A percentile compares a stretch with the other conserved stretches of the same genome.
phyloP scores from a whole-genome alignment of 2,329 filamentous ascomycete species.

The Colletotrichum filicis region DNA sequence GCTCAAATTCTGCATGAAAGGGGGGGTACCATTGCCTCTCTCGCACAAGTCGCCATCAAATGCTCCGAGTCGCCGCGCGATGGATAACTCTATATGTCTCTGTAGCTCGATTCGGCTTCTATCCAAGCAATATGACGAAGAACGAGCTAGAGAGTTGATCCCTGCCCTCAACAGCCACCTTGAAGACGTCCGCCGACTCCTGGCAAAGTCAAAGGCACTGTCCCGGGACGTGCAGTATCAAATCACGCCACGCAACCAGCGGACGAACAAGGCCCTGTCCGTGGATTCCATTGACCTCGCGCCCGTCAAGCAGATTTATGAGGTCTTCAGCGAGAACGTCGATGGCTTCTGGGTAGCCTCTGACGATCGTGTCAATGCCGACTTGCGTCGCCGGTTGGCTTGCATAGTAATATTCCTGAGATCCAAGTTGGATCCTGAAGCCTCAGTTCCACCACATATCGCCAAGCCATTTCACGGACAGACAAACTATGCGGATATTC shows the following conservation, averaged over 20 bases:
- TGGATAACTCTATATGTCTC: conserved; percentile 28
- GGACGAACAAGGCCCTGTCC: conserved; percentile 44
- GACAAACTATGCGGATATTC: conserved; percentile 39
- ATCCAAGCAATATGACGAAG: conserved; percentile 38
- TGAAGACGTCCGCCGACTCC: conserved; percentile 38
- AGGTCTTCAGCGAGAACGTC: conserved; percentile 29
- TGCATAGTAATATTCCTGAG: conserved; percentile 45
- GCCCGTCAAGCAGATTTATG: conserved; percentile 32
- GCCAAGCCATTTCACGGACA: conserved; percentile 37
- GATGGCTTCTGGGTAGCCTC: conserved; percentile 40
- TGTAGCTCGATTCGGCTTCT: conserved; percentile 40
- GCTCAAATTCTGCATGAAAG: background rate
- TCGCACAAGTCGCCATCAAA: background rate
- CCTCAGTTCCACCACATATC: conserved; percentile 37
- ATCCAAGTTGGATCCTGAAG: conserved; percentile 40
- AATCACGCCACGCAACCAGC: conserved; percentile 44
- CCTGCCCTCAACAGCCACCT: conserved; percentile 43
- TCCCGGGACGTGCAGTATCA: conserved; percentile 44
- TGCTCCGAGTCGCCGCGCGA: background rate
- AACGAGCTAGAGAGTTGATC: conserved; percentile 37
- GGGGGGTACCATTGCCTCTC: background rate
- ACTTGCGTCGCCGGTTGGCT: conserved; percentile 43
- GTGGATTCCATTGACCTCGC: conserved; percentile 36
- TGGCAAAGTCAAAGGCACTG: conserved; percentile 42
- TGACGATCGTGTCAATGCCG: conserved; percentile 35